Evolutionary conservation across 2,329 filamentous ascomycete species (phyloP).

Genomic region (Diplodia scrobiculata): DNA sequence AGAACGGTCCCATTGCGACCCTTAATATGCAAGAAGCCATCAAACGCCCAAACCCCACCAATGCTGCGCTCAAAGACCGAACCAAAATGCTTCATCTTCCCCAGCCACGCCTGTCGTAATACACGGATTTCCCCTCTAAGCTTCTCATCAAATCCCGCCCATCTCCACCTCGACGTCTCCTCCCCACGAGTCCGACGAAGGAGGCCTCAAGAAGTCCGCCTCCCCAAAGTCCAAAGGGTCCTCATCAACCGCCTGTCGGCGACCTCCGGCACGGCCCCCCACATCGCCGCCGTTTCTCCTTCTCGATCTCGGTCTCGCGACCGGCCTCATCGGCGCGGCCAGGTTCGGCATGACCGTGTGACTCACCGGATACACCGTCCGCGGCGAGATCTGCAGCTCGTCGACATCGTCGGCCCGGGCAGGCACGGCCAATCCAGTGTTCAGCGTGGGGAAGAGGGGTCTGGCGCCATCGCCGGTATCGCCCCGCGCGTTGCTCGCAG

Average conservation of each 20-base stretch:
- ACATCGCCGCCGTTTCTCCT: slow-evolving; percentile 38
- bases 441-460: slow-evolving; percentile 28
- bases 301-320: slow-evolving; percentile 41
- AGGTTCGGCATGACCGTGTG: slow-evolving; percentile 30
- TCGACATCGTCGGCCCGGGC: slow-evolving; percentile 35
- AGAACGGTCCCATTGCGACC: background rate
- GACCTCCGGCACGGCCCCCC: slow-evolving; percentile 39
- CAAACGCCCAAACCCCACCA: background rate
- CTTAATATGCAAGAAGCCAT: background rate
- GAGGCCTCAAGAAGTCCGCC: slow-evolving; percentile 59
- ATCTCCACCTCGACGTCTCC: slow-evolving; percentile 39
- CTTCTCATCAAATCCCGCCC: slow-evolving; percentile 36
- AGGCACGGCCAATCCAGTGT: slow-evolving; percentile 34
- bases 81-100: background rate
- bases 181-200: slow-evolving; percentile 36
- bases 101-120: background rate
- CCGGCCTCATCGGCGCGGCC: slow-evolving; percentile 32
- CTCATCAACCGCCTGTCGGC: slow-evolving; percentile 29
- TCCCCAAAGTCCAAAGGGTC: slow-evolving; percentile 64
- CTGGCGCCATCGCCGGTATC: slow-evolving; percentile 31
- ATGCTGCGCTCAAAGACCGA: background rate
- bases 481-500: slow-evolving; percentile 27
- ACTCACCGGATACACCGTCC: slow-evolving; percentile 33
- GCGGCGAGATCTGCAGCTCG: slow-evolving; percentile 42
- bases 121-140: background rate